These are phyloP conservation scores for Mycosphaerelloides madeirae DNA, from an alignment of 2,329 filamentous ascomycete species.

Conservation along the genomic window DNA sequence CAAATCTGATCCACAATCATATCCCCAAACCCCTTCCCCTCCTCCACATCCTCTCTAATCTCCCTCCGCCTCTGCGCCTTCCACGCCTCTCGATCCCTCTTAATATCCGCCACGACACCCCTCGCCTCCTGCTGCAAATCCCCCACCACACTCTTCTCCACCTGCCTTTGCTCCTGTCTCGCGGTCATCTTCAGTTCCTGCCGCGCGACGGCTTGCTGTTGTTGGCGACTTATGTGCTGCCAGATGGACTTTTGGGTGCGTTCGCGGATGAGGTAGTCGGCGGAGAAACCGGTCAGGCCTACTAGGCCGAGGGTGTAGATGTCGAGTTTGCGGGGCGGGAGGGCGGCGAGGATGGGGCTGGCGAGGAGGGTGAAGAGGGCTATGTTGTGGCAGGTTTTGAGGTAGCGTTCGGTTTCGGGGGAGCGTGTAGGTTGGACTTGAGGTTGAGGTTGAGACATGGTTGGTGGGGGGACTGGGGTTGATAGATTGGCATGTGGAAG, in stretches of 20 bases:
- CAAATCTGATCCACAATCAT: slow-evolving; percentile 38
- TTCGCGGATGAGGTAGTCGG: slow-evolving; percentile 45
- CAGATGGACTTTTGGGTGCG: slow-evolving; percentile 26
- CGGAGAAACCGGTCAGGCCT: slow-evolving; percentile 45
- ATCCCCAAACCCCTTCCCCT: slow-evolving; percentile 35
- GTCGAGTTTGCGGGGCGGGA: slow-evolving; percentile 60
- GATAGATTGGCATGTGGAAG: too few relatives aligned
- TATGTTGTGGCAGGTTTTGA: slow-evolving; percentile 38
- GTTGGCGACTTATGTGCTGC: slow-evolving; percentile 25
- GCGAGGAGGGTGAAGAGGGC: slow-evolving; percentile 48
- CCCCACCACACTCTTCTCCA: slow-evolving; percentile 10
- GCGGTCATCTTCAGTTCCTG: too few relatives aligned
- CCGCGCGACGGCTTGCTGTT: slow-evolving; percentile 1
- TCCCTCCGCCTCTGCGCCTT: slow-evolving; percentile 40
- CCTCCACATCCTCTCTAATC: slow-evolving; percentile 40
- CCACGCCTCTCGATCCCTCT: slow-evolving; percentile 38
- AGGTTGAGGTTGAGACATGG: slow-evolving; percentile 2
- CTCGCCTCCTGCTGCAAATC: slow-evolving; percentile 16
- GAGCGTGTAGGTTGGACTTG: background rate
- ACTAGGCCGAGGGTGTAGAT: slow-evolving; percentile 54
- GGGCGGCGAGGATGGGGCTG: slow-evolving; percentile 50
- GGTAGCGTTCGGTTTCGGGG: slow-evolving; percentile 28
- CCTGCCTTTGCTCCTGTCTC: background rate
- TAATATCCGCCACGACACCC: slow-evolving; percentile 16
- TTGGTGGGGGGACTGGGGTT: too few relatives aligned